A percentile compares a stretch with the other conserved stretches of the same genome.
Evolutionary conservation across 306 rosid species (phyloP).

Genomic region (Parietaria judaica): DNA sequence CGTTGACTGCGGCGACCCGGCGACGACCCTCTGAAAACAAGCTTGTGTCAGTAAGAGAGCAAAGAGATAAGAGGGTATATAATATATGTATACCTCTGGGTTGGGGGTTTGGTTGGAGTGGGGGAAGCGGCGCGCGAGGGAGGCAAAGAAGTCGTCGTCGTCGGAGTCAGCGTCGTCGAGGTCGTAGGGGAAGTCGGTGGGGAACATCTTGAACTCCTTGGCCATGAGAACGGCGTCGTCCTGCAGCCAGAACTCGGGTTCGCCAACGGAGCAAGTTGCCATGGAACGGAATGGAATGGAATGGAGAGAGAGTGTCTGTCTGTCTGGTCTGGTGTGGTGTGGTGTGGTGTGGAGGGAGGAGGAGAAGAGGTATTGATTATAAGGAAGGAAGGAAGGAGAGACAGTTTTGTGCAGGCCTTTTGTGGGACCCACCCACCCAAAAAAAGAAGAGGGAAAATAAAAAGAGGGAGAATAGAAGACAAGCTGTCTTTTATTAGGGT

Average conservation of each 20-base stretch:
- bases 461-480: constrained; percentile 41
- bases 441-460: not conserved
- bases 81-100: constrained; percentile 34
- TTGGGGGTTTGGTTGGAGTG: constrained; percentile 36
- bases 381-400: not conserved
- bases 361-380: not conserved
- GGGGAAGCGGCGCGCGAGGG: constrained; percentile 51
- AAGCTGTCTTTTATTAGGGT: constrained; percentile 68
- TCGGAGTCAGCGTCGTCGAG: constrained; percentile 36
- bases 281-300: too few species aligned
- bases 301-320: not conserved
- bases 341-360: not conserved
- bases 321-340: not conserved
- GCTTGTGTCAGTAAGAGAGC: not conserved
- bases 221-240: constrained; percentile 17
- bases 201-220: constrained; percentile 30
- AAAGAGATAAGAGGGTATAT: too few species aligned
- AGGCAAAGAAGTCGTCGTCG: constrained; percentile 56
- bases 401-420: constrained; percentile 28
- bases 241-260: constrained; percentile 32
- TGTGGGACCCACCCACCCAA: constrained; percentile 16
- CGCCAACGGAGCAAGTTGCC: constrained; percentile 24
- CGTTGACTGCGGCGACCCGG: constrained; percentile 74
- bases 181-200: constrained; percentile 69
- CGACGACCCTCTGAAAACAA: constrained; percentile 22